A percentile compares a stretch with the other conserved stretches of the same genome.
phyloP scores from a whole-genome alignment of 805 yeast species.

The Cyberlindnera maritima region DNA sequence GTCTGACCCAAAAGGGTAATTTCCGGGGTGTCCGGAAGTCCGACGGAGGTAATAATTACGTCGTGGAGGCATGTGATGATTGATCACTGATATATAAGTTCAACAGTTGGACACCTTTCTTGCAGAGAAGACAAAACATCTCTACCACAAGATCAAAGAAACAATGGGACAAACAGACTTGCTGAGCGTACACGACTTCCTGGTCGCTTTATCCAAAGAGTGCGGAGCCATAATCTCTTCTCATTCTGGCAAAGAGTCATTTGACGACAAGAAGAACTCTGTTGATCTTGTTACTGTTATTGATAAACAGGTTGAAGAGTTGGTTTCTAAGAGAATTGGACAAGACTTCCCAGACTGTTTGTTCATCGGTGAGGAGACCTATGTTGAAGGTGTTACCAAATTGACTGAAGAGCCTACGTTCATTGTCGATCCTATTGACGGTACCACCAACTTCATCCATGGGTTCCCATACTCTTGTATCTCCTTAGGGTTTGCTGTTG shows the following conservation, averaged over 20 bases:
- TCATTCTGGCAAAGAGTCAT: constrained; percentile 46
- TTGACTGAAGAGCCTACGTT: constrained; percentile 56
- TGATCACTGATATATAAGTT: too few relatives aligned
- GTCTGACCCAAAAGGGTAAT: too few relatives aligned
- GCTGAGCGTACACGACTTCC: constrained; percentile 33
- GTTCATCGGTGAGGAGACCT: constrained; percentile 64
- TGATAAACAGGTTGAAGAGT: constrained; percentile 52
- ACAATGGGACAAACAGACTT: constrained; percentile 15
- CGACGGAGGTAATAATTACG: too few relatives aligned
- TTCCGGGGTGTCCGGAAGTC: too few relatives aligned
- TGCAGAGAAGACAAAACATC: too few relatives aligned
- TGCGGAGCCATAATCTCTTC: constrained; percentile 50
- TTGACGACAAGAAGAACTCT: constrained; percentile 56
- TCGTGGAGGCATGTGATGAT: too few relatives aligned
- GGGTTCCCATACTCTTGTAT: constrained; percentile 61
- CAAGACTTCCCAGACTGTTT: constrained; percentile 43
- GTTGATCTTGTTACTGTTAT: constrained; percentile 63
- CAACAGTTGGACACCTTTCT: too few relatives aligned
- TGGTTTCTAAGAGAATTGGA: constrained; percentile 36
- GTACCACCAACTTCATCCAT: constrained; percentile 65
- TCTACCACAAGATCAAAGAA: too few relatives aligned
- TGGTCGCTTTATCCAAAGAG: constrained; percentile 39
- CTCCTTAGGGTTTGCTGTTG: constrained; percentile 53
- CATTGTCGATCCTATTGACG: constrained; percentile 64
- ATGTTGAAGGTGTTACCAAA: constrained; percentile 43